A percentile compares a stretch with the other conserved stretches of the same genome.
phyloP scores from a whole-genome alignment of 805 yeast genomes.

The Saturnispora quitensis region DNA sequence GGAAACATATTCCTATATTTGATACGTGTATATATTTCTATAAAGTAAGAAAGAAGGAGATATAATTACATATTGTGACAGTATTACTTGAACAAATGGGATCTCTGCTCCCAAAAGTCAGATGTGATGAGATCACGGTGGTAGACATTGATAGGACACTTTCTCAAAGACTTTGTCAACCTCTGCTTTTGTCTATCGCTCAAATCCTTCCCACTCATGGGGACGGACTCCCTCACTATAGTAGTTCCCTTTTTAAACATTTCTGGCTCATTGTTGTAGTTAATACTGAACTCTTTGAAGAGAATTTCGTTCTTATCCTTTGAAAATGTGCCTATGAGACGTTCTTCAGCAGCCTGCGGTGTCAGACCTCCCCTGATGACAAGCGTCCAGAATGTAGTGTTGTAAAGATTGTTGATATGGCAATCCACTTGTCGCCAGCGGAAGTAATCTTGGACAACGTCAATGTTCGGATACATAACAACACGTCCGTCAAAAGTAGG shows the following conservation, averaged over 20 bases:
- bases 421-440: slow-evolving; percentile 96
- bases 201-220: not conserved
- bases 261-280: slow-evolving; percentile 86
- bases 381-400: slow-evolving; percentile 86
- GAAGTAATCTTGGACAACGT: slow-evolving; percentile 66
- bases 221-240: slow-evolving; percentile 37
- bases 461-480: slow-evolving; percentile 65
- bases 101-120: slow-evolving; percentile 48
- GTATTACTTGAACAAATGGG: slow-evolving; percentile 24
- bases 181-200: slow-evolving; percentile 17
- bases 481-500: slow-evolving; percentile 93
- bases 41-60: not conserved
- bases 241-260: slow-evolving; percentile 79
- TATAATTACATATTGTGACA: not conserved
- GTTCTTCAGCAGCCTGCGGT: slow-evolving; percentile 73
- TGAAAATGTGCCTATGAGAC: slow-evolving; percentile 67
- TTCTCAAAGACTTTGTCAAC: slow-evolving; percentile 37
- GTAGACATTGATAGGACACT: slow-evolving; percentile 34
- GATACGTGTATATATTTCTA: not conserved
- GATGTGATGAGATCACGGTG: slow-evolving; percentile 61
- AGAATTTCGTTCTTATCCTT: slow-evolving; percentile 84
- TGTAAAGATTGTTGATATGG: slow-evolving; percentile 89
- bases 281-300: slow-evolving; percentile 67
- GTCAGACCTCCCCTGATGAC: slow-evolving; percentile 60
- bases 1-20: not conserved